Evolutionary conservation across 306 rosid genomes (phyloP).

Genomic region (Glycine latifolia): DNA sequence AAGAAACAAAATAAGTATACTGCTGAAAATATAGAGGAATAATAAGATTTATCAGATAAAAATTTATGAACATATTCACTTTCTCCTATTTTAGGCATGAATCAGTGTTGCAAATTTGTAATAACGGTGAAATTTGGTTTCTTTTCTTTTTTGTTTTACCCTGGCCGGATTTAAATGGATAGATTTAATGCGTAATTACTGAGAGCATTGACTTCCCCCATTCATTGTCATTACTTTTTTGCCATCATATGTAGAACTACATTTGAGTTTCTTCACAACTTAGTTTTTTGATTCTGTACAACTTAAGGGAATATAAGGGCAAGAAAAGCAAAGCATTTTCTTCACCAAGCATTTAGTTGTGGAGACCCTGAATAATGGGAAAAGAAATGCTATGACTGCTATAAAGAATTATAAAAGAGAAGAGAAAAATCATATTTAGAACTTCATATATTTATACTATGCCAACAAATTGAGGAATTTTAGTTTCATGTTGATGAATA

Average conservation of each 20-base stretch:
- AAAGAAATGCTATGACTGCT: not conserved
- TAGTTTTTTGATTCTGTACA: not conserved
- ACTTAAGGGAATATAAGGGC: not conserved
- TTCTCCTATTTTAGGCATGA: not conserved
- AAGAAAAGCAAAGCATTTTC: not conserved
- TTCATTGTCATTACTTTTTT: not conserved
- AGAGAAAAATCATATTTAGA: not conserved
- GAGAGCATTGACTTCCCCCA: not conserved
- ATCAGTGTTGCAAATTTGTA: not conserved
- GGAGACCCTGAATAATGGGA: not conserved
- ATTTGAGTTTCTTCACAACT: not conserved
- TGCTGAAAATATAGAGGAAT: not conserved
- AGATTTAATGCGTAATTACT: not conserved
- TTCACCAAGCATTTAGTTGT: not conserved
- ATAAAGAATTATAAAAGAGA: not conserved
- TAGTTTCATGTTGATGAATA: not conserved
- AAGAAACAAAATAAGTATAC: constrained; percentile 11
- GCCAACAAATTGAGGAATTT: constrained; percentile 17
- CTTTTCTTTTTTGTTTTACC: not conserved
- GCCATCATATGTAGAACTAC: not conserved
- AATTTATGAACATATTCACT: constrained; percentile 1
- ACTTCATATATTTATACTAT: not conserved
- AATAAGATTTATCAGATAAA: constrained; percentile 7
- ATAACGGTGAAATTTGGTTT: not conserved
- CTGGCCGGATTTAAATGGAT: not conserved